Percentiles rank a stretch among this genome's conserved stretches.
These are phyloP conservation scores for Penicillium crystallinum DNA, from an alignment of 495 filamentous ascomycete genomes.

Conservation along the genomic window DNA sequence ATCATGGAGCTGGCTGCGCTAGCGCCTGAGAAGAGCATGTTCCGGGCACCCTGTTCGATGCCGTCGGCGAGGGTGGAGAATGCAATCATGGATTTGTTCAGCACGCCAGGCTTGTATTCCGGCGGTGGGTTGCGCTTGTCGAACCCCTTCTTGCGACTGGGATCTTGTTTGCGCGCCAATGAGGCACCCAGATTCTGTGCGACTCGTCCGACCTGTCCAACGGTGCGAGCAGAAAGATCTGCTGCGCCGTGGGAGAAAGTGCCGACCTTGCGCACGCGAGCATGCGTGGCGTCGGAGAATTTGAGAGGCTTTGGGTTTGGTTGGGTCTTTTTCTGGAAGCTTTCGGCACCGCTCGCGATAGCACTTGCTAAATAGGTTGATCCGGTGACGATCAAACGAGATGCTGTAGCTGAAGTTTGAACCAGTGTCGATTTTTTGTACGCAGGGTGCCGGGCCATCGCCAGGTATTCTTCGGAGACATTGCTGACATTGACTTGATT, in stretches of 20 bases:
- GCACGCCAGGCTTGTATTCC: constrained; percentile 76
- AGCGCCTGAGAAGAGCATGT: constrained; percentile 65
- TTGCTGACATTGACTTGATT: constrained; percentile 69
- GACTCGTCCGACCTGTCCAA: constrained; percentile 70
- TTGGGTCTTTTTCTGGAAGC: constrained; percentile 71
- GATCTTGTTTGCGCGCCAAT: constrained; percentile 52
- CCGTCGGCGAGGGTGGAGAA: constrained; percentile 95
- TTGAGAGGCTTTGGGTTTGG: constrained; percentile 73
- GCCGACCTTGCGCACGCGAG: constrained; percentile 78
- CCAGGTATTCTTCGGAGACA: constrained; percentile 72
- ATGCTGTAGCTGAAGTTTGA: constrained; percentile 83
- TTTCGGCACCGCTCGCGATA: constrained; percentile 69
- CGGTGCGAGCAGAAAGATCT: constrained; percentile 74
- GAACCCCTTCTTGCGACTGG: constrained; percentile 41
- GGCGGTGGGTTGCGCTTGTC: constrained; percentile 55
- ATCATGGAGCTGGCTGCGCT: constrained; percentile 76
- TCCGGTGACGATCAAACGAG: constrained; percentile 85
- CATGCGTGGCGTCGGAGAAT: constrained; percentile 81
- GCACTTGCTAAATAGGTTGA: constrained; percentile 72
- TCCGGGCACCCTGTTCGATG: constrained; percentile 76
- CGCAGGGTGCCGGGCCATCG: constrained; percentile 77
- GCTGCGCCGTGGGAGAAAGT: constrained; percentile 72
- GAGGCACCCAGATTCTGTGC: constrained; percentile 86
- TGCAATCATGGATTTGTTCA: constrained; percentile 94
- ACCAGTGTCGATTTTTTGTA: constrained; percentile 85